These are phyloP conservation scores for Cetraspora pellucida DNA, from an alignment of 192 early-diverging fungal species.

Conservation along the genomic window DNA sequence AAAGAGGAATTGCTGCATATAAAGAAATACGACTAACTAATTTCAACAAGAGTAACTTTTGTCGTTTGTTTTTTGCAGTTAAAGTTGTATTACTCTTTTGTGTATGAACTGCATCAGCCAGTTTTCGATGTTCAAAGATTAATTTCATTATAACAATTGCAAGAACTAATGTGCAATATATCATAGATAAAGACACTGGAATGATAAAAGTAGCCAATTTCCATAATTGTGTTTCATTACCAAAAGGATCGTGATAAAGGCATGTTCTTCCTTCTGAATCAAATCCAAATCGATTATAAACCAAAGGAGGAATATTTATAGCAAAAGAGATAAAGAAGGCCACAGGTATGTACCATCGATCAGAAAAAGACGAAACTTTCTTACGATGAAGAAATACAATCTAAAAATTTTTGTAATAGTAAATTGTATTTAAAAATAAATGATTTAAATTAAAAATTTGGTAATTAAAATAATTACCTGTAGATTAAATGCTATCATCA, in stretches of 20 bases:
- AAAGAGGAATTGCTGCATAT: slow-evolving; percentile 15
- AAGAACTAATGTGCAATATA: slow-evolving; percentile 13
- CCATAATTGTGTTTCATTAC: background rate
- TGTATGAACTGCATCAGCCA: background rate
- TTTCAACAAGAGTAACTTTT: slow-evolving; percentile 16
- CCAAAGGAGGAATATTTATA: slow-evolving; percentile 15
- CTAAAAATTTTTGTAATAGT: background rate
- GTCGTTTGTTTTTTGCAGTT: background rate
- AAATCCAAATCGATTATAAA: slow-evolving; percentile 13
- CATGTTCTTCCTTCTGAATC: background rate
- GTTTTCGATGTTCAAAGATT: slow-evolving; percentile 14
- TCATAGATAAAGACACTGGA: slow-evolving; percentile 4
- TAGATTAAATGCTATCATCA: slow-evolving; percentile 29
- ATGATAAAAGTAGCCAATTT: slow-evolving; percentile 7
- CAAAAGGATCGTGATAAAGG: background rate
- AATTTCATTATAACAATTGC: slow-evolving; percentile 4
- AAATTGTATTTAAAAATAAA: background rate
- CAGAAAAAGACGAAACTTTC: slow-evolving; percentile 26
- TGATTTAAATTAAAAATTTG: background rate
- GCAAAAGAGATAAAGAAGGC: background rate
- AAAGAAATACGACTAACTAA: slow-evolving; percentile 20
- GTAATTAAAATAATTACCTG: background rate
- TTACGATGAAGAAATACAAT: slow-evolving; percentile 21
- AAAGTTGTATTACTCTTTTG: background rate
- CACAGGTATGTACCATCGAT: slow-evolving; percentile 6